Evolutionary conservation across 1,139 yeast genomes (phyloP), one percentile per base, ranked within the genome.

Genomic region (Suhomyces chickasaworum): DNA sequence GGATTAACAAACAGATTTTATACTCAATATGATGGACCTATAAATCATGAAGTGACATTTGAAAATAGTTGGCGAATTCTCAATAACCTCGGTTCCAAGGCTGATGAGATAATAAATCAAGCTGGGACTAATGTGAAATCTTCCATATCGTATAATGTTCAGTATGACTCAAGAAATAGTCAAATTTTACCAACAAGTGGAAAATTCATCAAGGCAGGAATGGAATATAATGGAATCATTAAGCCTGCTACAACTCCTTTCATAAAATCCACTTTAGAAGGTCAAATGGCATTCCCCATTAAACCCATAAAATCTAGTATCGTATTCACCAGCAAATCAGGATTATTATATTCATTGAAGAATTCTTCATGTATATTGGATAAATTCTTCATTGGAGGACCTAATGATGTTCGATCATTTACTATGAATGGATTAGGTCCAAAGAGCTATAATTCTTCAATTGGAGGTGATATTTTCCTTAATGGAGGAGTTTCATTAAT

Each of bases 391-490:
- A 66, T 76, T 16, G 84, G 83, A n/a, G 96, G 96, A 0, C 87
- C 96, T 1, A 86, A 87, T 54, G 95, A 87, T 56, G 82, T 89
- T 2, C 74, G 96, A 41, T 88, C 93, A 0, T 89, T 88, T 61
- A 71, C 75, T 32, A 68, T 84, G 56, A 86, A 89, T 64, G 95
- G 97, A 0, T 63, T 91, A 30, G 99, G 99, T 0, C 97, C 98
- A 1, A 84, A 86, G 57, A 85, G 80, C 44, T 78, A 71, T 61
- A 73, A 65, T 46, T 60, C 73, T 3, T 68, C 86, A 1, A 63
- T 89, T 16, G 99, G 99, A 3, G 99, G 98, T 3, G 90, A 90
- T 59, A 71, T 83, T 1, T 86, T 83, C 54, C 59, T 82, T 29
- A 82, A 86, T 16, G 83, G 86, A 30, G 97, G 97, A 1, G 53